Conservation (phyloP, 78 protist species). For the Dictyostelium brefeldianum region DNA sequence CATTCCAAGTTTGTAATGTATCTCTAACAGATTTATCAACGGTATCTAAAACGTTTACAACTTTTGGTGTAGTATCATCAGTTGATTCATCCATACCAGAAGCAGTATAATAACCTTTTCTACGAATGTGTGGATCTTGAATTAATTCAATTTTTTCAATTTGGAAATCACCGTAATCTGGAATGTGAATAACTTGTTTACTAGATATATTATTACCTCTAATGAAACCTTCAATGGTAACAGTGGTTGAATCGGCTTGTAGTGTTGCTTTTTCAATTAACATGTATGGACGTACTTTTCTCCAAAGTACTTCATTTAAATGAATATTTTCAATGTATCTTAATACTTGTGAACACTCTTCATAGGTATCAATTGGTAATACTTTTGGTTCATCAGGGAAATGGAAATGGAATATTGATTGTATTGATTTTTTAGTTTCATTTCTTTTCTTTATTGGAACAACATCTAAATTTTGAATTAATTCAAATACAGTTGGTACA, state of each 20-base stretch:
- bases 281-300: slow-evolving; percentile 39
- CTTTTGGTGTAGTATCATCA: neutral
- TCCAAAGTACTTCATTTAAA: slow-evolving; percentile 52
- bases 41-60: neutral
- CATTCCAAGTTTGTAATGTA: slow-evolving; percentile 57
- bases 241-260: slow-evolving; percentile 9
- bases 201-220: slow-evolving; percentile 68
- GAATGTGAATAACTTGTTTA: slow-evolving; percentile 83
- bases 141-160: slow-evolving; percentile 41
- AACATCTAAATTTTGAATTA: slow-evolving; percentile 65
- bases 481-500: slow-evolving; percentile 81
- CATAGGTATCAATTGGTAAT: slow-evolving; percentile 78
- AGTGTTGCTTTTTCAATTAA: slow-evolving; percentile 18
- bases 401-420: slow-evolving; percentile 50
- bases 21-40: slow-evolving; percentile 34
- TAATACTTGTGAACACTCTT: slow-evolving; percentile 29
- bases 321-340: slow-evolving; percentile 39
- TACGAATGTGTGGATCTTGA: slow-evolving; percentile 43
- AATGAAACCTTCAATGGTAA: slow-evolving; percentile 53
- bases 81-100: slow-evolving; percentile 14
- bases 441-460: slow-evolving; percentile 65
- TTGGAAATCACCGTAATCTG: slow-evolving; percentile 88
- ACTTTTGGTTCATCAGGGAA: slow-evolving; percentile 88
- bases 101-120: neutral
- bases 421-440: slow-evolving; percentile 59